Evolutionary conservation across 306 rosid genomes (phyloP).

Genomic region (Begonia fuchsioides): DNA sequence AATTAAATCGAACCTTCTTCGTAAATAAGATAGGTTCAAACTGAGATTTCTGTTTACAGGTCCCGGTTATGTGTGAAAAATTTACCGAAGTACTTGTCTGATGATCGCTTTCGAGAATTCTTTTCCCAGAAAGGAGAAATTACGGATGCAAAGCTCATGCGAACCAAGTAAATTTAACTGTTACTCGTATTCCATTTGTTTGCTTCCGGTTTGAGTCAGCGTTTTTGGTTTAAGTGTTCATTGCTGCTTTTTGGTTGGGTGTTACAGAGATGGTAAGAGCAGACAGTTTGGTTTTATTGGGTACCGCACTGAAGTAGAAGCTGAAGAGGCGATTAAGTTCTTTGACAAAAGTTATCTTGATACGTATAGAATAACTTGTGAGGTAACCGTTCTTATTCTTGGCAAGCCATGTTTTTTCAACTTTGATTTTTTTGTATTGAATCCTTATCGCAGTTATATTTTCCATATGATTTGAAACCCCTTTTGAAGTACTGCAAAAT

Average conservation of each 20-base stretch:
- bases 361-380: constrained; percentile 49
- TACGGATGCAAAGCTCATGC: constrained; percentile 71
- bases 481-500: no score
- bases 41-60: constrained; percentile 21
- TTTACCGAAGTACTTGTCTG: constrained; percentile 44
- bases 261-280: constrained; percentile 54
- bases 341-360: constrained; percentile 47
- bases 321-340: constrained; percentile 56
- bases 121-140: constrained; percentile 74
- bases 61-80: constrained; percentile 81
- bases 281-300: constrained; percentile 74
- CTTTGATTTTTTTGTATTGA: background rate
- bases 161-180: constrained; percentile 39
- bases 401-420: background rate
- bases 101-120: constrained; percentile 39
- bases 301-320: constrained; percentile 49
- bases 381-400: constrained; percentile 28
- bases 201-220: background rate
- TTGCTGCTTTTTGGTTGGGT: background rate
- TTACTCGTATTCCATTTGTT: constrained; percentile 1
- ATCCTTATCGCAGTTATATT: background rate
- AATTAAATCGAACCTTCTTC: background rate
- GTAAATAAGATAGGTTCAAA: background rate
- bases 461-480: no score
- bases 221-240: background rate